Percentiles rank a stretch among this genome's conserved stretches.
Conservation (phyloP, 805 yeast species). For the Candida insectorum region DNA sequence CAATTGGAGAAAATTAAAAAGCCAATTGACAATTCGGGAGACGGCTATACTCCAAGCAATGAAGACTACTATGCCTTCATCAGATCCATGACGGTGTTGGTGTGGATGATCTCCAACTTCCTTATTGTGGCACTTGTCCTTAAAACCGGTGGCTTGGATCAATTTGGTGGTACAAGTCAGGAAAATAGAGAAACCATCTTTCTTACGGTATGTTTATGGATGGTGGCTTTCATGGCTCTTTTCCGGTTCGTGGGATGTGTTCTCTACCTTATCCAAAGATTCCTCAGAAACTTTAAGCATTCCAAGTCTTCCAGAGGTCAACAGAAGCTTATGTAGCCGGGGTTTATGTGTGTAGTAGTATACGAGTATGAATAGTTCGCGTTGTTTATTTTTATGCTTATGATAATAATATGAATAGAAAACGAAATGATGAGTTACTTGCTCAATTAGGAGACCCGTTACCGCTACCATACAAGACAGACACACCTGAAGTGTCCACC, state of each 20-base stretch:
- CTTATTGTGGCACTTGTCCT: slow-evolving; percentile 39
- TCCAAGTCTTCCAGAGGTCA: slow-evolving; percentile 10
- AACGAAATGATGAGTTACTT: slow-evolving; percentile 10
- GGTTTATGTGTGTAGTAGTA: not conserved
- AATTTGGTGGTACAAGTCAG: slow-evolving; percentile 31
- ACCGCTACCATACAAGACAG: slow-evolving; percentile 13
- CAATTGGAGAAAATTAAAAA: slow-evolving; percentile 51
- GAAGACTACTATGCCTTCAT: slow-evolving; percentile 46
- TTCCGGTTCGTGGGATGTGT: slow-evolving; percentile 55
- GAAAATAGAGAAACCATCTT: slow-evolving; percentile 38
- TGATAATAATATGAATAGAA: slow-evolving; percentile 5
- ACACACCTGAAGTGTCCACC: not conserved
- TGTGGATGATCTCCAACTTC: slow-evolving; percentile 45
- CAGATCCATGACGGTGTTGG: slow-evolving; percentile 43
- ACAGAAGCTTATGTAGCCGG: slow-evolving; percentile 4
- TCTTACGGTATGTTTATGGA: slow-evolving; percentile 55
- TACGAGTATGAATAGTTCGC: not conserved
- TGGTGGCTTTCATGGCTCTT: slow-evolving; percentile 58
- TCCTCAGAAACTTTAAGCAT: slow-evolving; percentile 22
- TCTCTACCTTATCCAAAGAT: slow-evolving; percentile 42
- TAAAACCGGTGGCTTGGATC: slow-evolving; percentile 43
- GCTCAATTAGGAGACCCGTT: slow-evolving; percentile 14
- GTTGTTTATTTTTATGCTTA: slow-evolving; percentile 8
- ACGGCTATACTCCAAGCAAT: slow-evolving; percentile 22
- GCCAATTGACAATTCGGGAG: slow-evolving; percentile 34